A percentile compares a stretch with the other conserved stretches of the same genome.
Conservation (phyloP, 352 stramenopile species). For the Pythium monospermum region DNA sequence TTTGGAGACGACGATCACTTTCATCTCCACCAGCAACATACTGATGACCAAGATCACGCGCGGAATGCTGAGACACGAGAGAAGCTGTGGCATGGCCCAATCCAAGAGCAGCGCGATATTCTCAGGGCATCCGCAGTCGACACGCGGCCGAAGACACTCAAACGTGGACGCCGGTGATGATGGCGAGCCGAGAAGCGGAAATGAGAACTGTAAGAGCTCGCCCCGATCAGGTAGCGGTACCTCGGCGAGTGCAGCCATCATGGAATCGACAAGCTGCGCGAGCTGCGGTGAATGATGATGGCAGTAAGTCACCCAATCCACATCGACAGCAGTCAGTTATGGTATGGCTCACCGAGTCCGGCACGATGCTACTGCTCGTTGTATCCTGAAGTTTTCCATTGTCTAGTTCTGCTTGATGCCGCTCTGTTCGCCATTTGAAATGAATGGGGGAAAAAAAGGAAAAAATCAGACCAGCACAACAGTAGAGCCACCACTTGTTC, state of each 20-base stretch:
- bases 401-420: slow-evolving; percentile 8
- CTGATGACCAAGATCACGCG: slow-evolving; percentile 12
- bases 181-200: background rate
- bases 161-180: background rate
- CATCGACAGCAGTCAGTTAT: no score
- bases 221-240: slow-evolving; percentile 5
- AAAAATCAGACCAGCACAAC: background rate
- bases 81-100: slow-evolving; percentile 14
- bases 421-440: background rate
- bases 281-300: slow-evolving; percentile 6
- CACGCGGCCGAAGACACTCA: slow-evolving; percentile 1
- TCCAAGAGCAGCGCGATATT: slow-evolving; percentile 10
- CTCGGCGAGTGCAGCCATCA: slow-evolving; percentile 3
- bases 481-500: no score
- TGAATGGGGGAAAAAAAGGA: background rate
- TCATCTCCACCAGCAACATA: slow-evolving; percentile 22
- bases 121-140: slow-evolving; percentile 12
- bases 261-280: slow-evolving; percentile 12
- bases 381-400: background rate
- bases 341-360: slow-evolving; percentile 15
- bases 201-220: slow-evolving; percentile 2
- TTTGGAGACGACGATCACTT: slow-evolving; percentile 23
- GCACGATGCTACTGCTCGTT: slow-evolving; percentile 16
- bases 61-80: slow-evolving; percentile 8
- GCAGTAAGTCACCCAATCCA: background rate